These are phyloP conservation scores for Leccinum fuscescens DNA, from an alignment of 1,284 basidiomycete genomes.

Conservation along the genomic window DNA sequence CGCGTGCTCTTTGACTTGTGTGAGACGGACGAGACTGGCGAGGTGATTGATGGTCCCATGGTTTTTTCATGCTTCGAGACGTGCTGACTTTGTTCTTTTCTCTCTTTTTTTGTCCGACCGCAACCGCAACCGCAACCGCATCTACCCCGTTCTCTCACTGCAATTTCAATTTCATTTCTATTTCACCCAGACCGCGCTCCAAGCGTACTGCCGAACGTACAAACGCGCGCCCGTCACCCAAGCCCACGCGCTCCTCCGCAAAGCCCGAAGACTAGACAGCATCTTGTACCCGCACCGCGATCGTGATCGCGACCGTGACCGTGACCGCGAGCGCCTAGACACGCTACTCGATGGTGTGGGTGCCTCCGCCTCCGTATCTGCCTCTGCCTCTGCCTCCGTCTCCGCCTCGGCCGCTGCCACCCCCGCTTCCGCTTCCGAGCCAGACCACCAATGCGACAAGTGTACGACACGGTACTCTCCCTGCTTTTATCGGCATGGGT, in stretches of 20 bases:
- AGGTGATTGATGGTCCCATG: conserved; percentile 43
- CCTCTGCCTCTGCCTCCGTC: background rate
- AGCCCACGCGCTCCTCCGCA: conserved; percentile 80
- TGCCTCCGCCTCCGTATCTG: background rate
- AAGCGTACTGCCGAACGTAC: conserved; percentile 81
- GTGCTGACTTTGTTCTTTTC: conserved; percentile 7
- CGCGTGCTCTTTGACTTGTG: conserved; percentile 78
- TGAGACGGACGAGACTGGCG: conserved; percentile 79
- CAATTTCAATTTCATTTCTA: background rate
- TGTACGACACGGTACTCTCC: conserved; percentile 42
- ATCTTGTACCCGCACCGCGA: conserved; percentile 41
- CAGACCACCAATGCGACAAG: conserved; percentile 29
- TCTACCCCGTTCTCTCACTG: background rate
- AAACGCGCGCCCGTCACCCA: conserved; percentile 72
- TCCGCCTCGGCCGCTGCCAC: background rate
- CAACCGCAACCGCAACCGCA: too few relatives aligned
- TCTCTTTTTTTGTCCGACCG: background rate
- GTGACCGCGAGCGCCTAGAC: conserved; percentile 1
- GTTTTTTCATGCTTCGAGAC: background rate
- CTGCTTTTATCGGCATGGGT: conserved; percentile 35
- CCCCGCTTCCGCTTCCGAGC: conserved; percentile 7
- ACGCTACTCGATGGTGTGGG: background rate
- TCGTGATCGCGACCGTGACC: background rate
- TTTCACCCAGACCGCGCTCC: conserved; percentile 69
- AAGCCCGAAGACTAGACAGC: conserved; percentile 77